These are phyloP conservation scores for Oenanthe sinensis DNA, from an alignment of 129 eudicot species.

Conservation along the genomic window DNA sequence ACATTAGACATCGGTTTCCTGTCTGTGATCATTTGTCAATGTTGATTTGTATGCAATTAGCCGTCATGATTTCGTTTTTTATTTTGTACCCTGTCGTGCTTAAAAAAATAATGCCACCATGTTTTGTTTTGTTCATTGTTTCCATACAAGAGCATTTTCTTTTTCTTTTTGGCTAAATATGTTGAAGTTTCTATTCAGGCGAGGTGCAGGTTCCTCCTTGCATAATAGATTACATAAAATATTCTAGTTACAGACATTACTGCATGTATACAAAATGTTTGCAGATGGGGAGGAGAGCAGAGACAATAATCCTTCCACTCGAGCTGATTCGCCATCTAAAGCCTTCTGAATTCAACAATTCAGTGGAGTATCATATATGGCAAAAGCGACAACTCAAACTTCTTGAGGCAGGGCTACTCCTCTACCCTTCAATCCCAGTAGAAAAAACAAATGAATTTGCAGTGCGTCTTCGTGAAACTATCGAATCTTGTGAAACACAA, in stretches of 20 bases:
- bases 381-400: slow-evolving; percentile 76
- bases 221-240: background rate
- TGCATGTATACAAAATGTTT: background rate
- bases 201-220: too few relatives aligned
- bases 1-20: too few relatives aligned
- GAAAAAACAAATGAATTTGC: slow-evolving; percentile 37
- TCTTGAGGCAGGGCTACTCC: slow-evolving; percentile 67
- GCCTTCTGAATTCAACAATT: slow-evolving; percentile 64
- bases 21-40: background rate
- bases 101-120: background rate
- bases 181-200: background rate
- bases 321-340: slow-evolving; percentile 89
- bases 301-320: slow-evolving; percentile 82
- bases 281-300: slow-evolving; percentile 82
- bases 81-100: background rate
- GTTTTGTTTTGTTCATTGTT: background rate
- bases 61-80: background rate
- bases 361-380: slow-evolving; percentile 68
- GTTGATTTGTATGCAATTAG: background rate
- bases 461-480: slow-evolving; percentile 31
- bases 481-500: slow-evolving; percentile 26
- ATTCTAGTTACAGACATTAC: background rate
- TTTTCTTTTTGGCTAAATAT: background rate
- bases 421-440: slow-evolving; percentile 59
- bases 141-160: background rate